A percentile compares a stretch with the other conserved stretches of the same genome.
These are phyloP conservation scores for Nepenthes mirabilis DNA, from an alignment of 148 eudicot genomes.

Conservation along the genomic window DNA sequence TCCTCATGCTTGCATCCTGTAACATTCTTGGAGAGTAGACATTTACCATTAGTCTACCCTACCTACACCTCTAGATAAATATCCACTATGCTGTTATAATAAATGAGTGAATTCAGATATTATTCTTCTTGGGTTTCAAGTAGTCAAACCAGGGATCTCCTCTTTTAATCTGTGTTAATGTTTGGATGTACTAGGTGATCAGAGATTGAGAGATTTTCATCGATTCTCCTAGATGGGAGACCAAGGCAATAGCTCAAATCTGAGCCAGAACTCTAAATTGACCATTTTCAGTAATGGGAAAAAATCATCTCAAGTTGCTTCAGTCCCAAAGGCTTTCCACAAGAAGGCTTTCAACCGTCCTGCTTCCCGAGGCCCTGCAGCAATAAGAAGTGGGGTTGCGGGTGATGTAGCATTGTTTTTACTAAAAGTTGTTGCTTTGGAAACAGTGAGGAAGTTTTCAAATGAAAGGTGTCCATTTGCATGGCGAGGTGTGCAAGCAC, in stretches of 20 bases:
- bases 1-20: neutral
- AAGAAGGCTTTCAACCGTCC: constrained; percentile 15
- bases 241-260: too few relatives aligned
- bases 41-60: neutral
- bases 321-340: constrained; percentile 15
- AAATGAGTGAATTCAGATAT: neutral
- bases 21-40: neutral
- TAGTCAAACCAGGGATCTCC: too few relatives aligned
- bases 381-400: constrained; percentile 24
- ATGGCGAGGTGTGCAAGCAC: constrained; percentile 67
- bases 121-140: too few relatives aligned
- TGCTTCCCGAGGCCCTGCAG: constrained; percentile 17
- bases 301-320: constrained; percentile 16
- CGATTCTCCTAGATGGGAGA: neutral
- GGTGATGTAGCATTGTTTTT: constrained; percentile 42
- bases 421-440: constrained; percentile 56
- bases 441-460: constrained; percentile 61
- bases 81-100: neutral
- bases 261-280: too few relatives aligned
- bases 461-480: constrained; percentile 50
- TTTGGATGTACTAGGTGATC: constrained; percentile 3
- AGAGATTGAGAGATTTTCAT: too few relatives aligned
- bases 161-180: neutral
- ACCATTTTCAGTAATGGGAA: too few relatives aligned
- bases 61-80: neutral